Evolutionary conservation across 1,139 yeast species (phyloP).

Genomic region (Nakaseomyces uthaithaninus): DNA sequence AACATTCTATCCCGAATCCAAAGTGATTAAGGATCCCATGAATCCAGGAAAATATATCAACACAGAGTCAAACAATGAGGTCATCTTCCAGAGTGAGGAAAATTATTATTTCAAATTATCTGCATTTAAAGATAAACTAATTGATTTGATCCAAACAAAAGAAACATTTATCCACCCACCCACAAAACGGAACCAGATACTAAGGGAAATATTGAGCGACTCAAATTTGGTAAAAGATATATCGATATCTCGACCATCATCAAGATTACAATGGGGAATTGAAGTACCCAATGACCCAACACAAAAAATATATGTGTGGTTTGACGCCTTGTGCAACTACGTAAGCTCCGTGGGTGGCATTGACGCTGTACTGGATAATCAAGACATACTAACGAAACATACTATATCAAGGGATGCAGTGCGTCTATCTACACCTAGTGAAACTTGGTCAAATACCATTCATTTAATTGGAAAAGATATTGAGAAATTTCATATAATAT

Average conservation of each 20-base stretch:
- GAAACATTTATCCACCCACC: conserved; percentile 58
- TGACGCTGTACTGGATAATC: conserved; percentile 14
- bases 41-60: conserved; percentile 37
- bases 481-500: conserved; percentile 75
- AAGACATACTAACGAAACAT: conserved; percentile 17
- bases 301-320: conserved; percentile 92
- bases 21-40: conserved; percentile 43
- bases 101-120: conserved; percentile 82
- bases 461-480: conserved; percentile 93
- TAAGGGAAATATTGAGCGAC: conserved; percentile 47
- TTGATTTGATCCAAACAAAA: conserved; percentile 35
- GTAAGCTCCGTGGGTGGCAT: conserved; percentile 69
- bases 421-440: conserved; percentile 8
- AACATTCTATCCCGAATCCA: conserved; percentile 81
- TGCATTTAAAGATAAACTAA: conserved; percentile 46
- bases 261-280: conserved; percentile 82
- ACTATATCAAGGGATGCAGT: conserved; percentile 39
- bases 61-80: conserved; percentile 70
- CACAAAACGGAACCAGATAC: conserved; percentile 46
- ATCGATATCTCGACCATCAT: conserved; percentile 75
- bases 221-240: conserved; percentile 48
- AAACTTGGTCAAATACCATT: conserved; percentile 37
- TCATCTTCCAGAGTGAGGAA: conserved; percentile 64
- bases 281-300: conserved; percentile 72
- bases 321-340: conserved; percentile 87